Conservation (phyloP, 768 basidiomycete species). For the Mycena chlorophos region DNA sequence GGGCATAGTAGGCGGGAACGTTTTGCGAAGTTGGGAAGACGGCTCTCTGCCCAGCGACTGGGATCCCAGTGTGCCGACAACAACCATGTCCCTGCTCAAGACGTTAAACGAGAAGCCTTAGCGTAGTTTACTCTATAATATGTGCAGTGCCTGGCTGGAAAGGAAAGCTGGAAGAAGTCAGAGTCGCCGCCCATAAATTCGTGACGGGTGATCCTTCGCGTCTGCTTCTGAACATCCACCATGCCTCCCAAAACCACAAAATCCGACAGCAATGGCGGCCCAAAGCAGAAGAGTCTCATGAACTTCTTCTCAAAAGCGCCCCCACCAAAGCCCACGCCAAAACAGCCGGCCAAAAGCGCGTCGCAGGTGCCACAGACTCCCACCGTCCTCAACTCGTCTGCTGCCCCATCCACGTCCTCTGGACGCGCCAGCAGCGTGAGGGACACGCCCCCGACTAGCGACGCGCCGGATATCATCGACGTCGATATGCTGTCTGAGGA, state of each 20-base stretch:
- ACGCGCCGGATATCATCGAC: slow-evolving; percentile 53
- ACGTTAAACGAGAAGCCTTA: background rate
- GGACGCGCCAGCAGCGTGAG: slow-evolving; percentile 47
- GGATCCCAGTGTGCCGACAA: slow-evolving; percentile 43
- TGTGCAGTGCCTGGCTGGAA: background rate
- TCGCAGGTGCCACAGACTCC: slow-evolving; percentile 44
- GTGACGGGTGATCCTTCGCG: background rate
- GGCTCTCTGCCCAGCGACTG: slow-evolving; percentile 60
- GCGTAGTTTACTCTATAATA: background rate
- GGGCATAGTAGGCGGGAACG: slow-evolving; percentile 74
- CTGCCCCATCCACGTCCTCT: slow-evolving; percentile 44
- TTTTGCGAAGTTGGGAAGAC: slow-evolving; percentile 83
- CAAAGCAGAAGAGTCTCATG: slow-evolving; percentile 73
- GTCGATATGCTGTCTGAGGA: slow-evolving; percentile 67
- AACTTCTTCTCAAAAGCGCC: slow-evolving; percentile 57
- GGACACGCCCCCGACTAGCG: slow-evolving; percentile 76
- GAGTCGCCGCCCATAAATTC: too few relatives aligned
- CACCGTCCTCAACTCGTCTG: slow-evolving; percentile 39
- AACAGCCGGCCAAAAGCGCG: slow-evolving; percentile 29
- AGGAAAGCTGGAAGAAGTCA: too few relatives aligned
- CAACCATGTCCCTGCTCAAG: slow-evolving; percentile 34
- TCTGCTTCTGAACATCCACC: background rate
- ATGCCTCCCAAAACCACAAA: slow-evolving; percentile 18
- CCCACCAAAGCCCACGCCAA: slow-evolving; percentile 19
- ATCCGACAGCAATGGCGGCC: background rate